These are phyloP conservation scores for Pterocarpus macrocarpus DNA, from an alignment of 306 rosid species.

Conservation along the genomic window DNA sequence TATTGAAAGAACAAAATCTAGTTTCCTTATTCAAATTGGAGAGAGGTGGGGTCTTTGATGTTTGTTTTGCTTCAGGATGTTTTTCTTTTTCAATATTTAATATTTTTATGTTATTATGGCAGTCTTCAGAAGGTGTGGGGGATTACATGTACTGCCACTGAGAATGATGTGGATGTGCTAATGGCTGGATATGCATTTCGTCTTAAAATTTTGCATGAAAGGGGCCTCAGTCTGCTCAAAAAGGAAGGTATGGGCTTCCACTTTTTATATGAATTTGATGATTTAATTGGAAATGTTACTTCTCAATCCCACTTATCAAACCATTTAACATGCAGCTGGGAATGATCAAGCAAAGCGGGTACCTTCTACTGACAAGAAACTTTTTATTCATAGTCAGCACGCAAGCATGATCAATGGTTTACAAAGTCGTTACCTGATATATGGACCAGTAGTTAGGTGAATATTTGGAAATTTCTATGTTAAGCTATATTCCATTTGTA, in stretches of 20 bases:
- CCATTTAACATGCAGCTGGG: conserved; percentile 62
- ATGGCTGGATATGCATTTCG: conserved; percentile 92
- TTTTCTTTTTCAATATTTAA: conserved; percentile 40
- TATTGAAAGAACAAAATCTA: conserved; percentile 85
- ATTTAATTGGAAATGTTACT: conserved; percentile 35
- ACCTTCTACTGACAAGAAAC: conserved; percentile 69
- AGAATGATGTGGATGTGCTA: conserved; percentile 79
- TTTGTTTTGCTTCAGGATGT: conserved; percentile 28
- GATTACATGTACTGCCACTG: conserved; percentile 76
- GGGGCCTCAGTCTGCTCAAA: conserved; percentile 80
- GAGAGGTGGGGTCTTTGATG: conserved; percentile 67
- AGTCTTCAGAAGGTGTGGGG: conserved; percentile 88
- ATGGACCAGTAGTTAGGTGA: conserved; percentile 88
- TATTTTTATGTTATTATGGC: conserved; percentile 56
- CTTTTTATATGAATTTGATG: conserved; percentile 39
- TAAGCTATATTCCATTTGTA: conserved; percentile 26
- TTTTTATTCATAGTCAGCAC: conserved; percentile 81
- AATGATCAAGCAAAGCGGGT: conserved; percentile 65
- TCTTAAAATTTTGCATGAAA: conserved; percentile 93
- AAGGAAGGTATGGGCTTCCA: conserved; percentile 65
- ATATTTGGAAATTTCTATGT: conserved; percentile 40
- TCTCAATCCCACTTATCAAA: conserved; percentile 46
- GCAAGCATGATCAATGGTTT: conserved; percentile 92
- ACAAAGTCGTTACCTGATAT: conserved; percentile 77
- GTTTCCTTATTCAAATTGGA: conserved; percentile 92